Conservation (phyloP, 2,329 filamentous ascomycete species). For the Aspergillus sp. region DNA sequence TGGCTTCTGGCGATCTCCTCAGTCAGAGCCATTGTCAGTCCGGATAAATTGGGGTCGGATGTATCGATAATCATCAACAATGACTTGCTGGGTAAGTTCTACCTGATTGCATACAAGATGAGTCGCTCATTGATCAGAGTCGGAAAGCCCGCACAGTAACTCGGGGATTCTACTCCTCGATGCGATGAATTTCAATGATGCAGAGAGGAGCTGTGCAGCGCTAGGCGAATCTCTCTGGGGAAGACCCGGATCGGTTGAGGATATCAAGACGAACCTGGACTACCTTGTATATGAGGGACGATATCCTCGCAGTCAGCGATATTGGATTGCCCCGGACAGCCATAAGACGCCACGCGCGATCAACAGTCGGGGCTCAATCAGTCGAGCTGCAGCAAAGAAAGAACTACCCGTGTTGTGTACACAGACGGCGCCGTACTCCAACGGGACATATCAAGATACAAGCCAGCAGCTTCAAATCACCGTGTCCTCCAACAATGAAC, state of each 20-base stretch:
- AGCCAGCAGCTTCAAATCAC: neutral
- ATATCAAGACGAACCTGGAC: neutral
- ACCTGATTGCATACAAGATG: neutral
- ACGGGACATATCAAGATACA: neutral
- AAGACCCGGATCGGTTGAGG: too few relatives aligned
- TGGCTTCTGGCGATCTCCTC: neutral
- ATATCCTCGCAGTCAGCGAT: neutral
- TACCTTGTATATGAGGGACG: neutral
- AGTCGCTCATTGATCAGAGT: neutral
- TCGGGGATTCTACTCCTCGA: neutral
- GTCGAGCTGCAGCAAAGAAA: neutral
- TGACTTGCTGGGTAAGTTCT: neutral
- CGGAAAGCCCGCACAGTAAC: neutral
- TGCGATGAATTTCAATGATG: neutral
- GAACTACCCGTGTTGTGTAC: neutral
- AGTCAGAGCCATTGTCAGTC: neutral
- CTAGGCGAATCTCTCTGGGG: neutral
- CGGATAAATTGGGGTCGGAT: neutral
- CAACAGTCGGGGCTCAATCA: neutral
- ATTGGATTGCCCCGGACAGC: neutral
- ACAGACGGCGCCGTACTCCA: neutral
- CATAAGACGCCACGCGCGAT: neutral
- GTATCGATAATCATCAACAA: constrained; percentile 1
- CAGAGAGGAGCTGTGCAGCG: neutral
- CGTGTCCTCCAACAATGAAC: constrained; percentile 3